Base-by-base conservation (phyloP, 2,329 filamentous ascomycete species). In the Reticulascus tulasneorum region DNA sequence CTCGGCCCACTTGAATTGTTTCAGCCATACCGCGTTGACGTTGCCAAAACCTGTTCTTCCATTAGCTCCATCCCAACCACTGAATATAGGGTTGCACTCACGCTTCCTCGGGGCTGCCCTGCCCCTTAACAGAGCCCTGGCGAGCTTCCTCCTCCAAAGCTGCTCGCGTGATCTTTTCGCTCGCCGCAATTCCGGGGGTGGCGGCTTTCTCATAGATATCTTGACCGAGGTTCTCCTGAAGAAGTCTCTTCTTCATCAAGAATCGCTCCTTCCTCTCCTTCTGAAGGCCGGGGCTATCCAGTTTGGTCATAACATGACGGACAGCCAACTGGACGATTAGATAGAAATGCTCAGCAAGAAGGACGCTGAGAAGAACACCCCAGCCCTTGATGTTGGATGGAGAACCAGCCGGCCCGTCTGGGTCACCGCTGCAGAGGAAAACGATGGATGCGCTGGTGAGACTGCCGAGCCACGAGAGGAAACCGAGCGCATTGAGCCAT, bases 391-490 rank as follows among this genome's bases (percentile, higher is more conserved):
- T 84, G 29, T 79, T 75, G 28, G 76, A 77, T 0, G 84, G 81
- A 12, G 74, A 74, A 24, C 84, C 84, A 35, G 76, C 72, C 0
- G 77, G 75, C 0, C 82, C 83, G 25, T 82, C 64, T 2, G 75
- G 72, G 37, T 82, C 73, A 33, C 81, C 79, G 47, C 78, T 83
- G 67, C 96, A 97, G 51, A 98, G 79, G 59, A 89, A 95, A 1
- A 95, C 85, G 30, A 97, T 77, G 1, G 90, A 88, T 1, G 89
- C 81, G 37, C 85, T 89, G 6, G 89, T 94, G 40, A 97, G 69
- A 47, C 84, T 93, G 25, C 93, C 93, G 17, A 96, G 69, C 93
- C 93, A 97, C 4, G 88, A 84, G n/a, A 97, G 69, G 57, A 97
- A 94, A 12, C 82, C 83, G 3, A 98, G 71, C 2, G 86, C 82